phyloP scores from a whole-genome alignment of 495 filamentous ascomycete species.

The Trichoderma erinaceum region DNA sequence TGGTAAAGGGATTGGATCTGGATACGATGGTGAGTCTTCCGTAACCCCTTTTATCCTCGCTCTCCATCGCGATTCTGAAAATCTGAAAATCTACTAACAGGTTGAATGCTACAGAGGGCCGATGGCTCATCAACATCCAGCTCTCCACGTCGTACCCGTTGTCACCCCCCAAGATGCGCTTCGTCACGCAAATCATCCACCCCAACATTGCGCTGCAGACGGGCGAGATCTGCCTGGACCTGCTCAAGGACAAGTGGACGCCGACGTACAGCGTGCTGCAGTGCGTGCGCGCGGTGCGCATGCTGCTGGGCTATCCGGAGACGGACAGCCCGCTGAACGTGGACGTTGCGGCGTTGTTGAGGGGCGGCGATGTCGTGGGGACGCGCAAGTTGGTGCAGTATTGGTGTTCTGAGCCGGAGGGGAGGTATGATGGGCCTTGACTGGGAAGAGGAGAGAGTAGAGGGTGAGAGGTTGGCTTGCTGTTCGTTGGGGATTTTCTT shows the following conservation, averaged over 20 bases:
- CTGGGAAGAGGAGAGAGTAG: constrained; percentile 2
- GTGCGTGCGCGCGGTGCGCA: constrained; percentile 69
- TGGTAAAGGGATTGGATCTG: constrained; percentile 51
- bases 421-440: constrained; percentile 41
- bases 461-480: background rate
- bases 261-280: constrained; percentile 74
- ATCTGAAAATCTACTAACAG: background rate
- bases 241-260: constrained; percentile 77
- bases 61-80: background rate
- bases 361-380: constrained; percentile 67
- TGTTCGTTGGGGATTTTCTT: background rate
- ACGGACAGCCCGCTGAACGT: constrained; percentile 83
- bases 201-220: constrained; percentile 76
- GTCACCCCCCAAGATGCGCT: constrained; percentile 66
- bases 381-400: constrained; percentile 78
- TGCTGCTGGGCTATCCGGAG: constrained; percentile 69
- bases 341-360: constrained; percentile 73
- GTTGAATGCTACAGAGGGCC: constrained; percentile 50
- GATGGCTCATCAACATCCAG: constrained; percentile 73
- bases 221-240: constrained; percentile 89
- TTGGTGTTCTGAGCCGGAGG: constrained; percentile 55
- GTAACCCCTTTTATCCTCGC: too few species aligned
- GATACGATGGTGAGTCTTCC: constrained; percentile 61
- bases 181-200: constrained; percentile 77
- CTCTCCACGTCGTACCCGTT: constrained; percentile 77